Base-by-base conservation (phyloP, 306 rosid species). In the Ziziphus jujuba region DNA sequence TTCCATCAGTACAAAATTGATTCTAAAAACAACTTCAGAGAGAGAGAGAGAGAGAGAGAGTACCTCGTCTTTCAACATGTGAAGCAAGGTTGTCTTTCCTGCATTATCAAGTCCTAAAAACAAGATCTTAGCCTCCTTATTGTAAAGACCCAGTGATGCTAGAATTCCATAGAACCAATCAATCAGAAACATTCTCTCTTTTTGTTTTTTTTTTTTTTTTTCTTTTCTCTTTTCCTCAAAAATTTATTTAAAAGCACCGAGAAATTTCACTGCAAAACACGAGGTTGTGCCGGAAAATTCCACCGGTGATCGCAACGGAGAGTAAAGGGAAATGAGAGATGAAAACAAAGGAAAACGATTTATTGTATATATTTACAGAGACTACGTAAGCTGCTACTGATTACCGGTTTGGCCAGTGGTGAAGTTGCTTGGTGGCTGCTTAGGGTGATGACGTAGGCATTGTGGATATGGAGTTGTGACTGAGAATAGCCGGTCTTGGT, bases 41-140 rank as follows among this genome's bases (percentile, higher is more conserved):
- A 35, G 19, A 61, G 50, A 56, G 58, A 24, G 43, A 36, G 43
- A 2, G 15, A 48, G 54, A 78, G 10, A 12, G 9, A 60, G 44
- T 34, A 87, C 97, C 97, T 87, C 91, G 21, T 87, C 97, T 69
- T 87, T 90, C 35, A 90, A 89, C 97, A 90, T 90, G 79, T 87
- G 91, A 78, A 90, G 97, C 80, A 90, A 78, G 70, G 96, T 87
- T 63, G 96, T 90, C 79, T 90, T 90, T 20, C 96, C 96, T 72
- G 93, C 73, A 79, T 90, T 87, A 85, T 87, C 96, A n/a, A 90
- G 91, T 62, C 96, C 96, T 24, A 90, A 66, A 51, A 90, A 90
- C 70, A 89, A 76, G 84, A 89, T 89, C 83, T 87, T 89, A n/a
- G 91, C 96, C 56, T 89, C 96, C 56, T 89, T 89, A 17, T 89